Base-by-base conservation (phyloP, 257 asterid genomes). In the Solanum sitiens region DNA sequence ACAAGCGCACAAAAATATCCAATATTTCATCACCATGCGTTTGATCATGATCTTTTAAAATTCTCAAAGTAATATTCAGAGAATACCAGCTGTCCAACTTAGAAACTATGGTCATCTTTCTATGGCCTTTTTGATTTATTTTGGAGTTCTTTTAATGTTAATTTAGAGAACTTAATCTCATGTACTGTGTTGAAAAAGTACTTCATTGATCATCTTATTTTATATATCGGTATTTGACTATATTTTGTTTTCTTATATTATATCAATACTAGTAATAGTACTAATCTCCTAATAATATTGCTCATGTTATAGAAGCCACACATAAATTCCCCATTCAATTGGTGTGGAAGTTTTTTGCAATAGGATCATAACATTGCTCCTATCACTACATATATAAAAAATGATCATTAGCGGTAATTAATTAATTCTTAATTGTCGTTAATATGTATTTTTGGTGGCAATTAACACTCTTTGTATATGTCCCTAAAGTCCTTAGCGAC, bases 21-120 rank as follows among this genome's bases (percentile, higher is more conserved):
- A 50, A 6, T 80, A 2, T 32, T 80, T 8, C 45, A 80, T 80
- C 85, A 80, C 44, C 74, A 87, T 65, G 85, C 84, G 23, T 76
- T 86, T 73, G 88, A 88, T 14, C 75, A 61, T 8, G 86, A 89
- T 61, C 53, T 80, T 85, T 56, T 68, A 15, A 91, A 91, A 71
- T 89, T 87, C 74, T 65, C 90, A 47, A 89, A 89, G 35, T 30
- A 42, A 37, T 25, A 35, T 11, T 73, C 2, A 1, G n/a, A 53
- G n/a, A 53, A 53, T 53, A 53, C 63, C 4, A 53, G 63, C 18
- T n/a, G n/a, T 53, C 63, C 63, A 53, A 7, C n/a, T 53, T 53
- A 53, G n/a, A 53, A 53, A 53, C 63, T 53, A 37, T 37, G 63
- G 23, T 7, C 56, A 47, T 47, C 18, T 1, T 47, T 42, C 20